A percentile compares a stretch with the other conserved stretches of the same genome.
phyloP scores from a whole-genome alignment of 129 eudicot species.

The Helianthus tuberosus region DNA sequence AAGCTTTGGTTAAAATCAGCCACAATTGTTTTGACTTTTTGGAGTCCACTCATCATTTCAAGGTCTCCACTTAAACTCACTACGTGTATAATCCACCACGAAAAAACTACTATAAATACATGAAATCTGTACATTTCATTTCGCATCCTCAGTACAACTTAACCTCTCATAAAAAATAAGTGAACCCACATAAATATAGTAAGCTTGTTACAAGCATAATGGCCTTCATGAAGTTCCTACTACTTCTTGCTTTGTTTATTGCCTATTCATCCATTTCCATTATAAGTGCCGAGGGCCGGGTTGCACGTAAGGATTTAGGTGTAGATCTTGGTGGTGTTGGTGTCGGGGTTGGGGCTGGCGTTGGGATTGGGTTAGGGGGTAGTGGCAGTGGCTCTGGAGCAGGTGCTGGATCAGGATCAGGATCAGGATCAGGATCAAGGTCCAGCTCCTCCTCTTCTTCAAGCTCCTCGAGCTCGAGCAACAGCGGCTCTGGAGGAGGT shows the following conservation, averaged over 20 bases:
- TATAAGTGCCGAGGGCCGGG: conserved; percentile 37
- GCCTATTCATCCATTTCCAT: conserved; percentile 26
- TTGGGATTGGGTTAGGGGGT: conserved; percentile 65
- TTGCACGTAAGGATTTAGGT: conserved; percentile 65
- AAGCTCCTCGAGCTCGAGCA: conserved; percentile 48
- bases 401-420: conserved; percentile 61
- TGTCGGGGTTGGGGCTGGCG: conserved; percentile 57
- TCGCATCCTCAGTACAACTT: conserved; percentile 8
- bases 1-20: conserved; percentile 14
- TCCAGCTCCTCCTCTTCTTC: conserved; percentile 50
- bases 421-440: conserved; percentile 57
- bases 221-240: conserved; percentile 30
- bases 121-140: conserved; percentile 18
- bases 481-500: conserved; percentile 46
- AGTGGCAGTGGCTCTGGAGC: conserved; percentile 57
- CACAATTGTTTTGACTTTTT: conserved; percentile 30
- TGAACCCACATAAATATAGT: conserved; percentile 1
- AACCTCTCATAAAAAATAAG: conserved; percentile 5
- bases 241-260: conserved; percentile 38
- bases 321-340: conserved; percentile 56
- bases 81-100: conserved; percentile 31
- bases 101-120: conserved; percentile 38
- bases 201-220: conserved; percentile 17
- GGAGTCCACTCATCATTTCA: conserved; percentile 22
- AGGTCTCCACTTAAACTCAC: conserved; percentile 25